Percentiles rank a stretch among this genome's conserved stretches.
phyloP scores from a whole-genome alignment of 805 yeast species.

The Lipomyces anomalus region DNA sequence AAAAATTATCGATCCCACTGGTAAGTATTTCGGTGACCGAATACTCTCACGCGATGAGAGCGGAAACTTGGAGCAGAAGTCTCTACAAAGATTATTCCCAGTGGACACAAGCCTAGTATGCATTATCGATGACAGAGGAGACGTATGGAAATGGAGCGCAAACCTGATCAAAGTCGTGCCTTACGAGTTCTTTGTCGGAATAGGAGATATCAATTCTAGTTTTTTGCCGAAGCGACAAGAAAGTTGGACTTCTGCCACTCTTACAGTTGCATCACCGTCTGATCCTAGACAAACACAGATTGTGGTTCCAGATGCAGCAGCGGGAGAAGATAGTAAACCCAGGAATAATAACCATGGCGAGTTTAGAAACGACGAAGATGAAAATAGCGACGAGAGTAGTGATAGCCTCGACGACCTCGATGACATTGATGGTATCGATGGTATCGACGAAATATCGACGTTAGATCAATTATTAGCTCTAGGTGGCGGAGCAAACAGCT shows the following conservation, averaged over 20 bases:
- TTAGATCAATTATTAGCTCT: slow-evolving; percentile 20
- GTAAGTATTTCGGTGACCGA: slow-evolving; percentile 80
- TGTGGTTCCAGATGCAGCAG: slow-evolving; percentile 1
- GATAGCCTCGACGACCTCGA: slow-evolving; percentile 24
- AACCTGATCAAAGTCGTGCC: slow-evolving; percentile 90
- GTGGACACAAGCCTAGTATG: slow-evolving; percentile 96
- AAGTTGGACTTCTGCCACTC: slow-evolving; percentile 4
- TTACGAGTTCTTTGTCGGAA: slow-evolving; percentile 91
- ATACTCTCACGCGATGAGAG: slow-evolving; percentile 91
- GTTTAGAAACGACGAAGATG: slow-evolving; percentile 23
- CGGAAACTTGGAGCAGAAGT: slow-evolving; percentile 85
- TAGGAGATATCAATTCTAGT: slow-evolving; percentile 93
- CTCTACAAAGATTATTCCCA: slow-evolving; percentile 81
- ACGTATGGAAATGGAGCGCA: slow-evolving; percentile 97
- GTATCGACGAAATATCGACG: slow-evolving; percentile 4
- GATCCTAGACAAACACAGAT: neutral
- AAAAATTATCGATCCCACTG: slow-evolving; percentile 83
- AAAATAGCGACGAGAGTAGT: slow-evolving; percentile 29
- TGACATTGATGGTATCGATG: neutral
- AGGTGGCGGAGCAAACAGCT: slow-evolving; percentile 42
- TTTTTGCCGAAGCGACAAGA: slow-evolving; percentile 69
- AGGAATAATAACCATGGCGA: too few relatives aligned
- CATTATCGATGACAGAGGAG: slow-evolving; percentile 95
- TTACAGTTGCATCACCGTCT: slow-evolving; percentile 3
- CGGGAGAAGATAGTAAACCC: too few relatives aligned